Percentiles rank a stretch among this genome's conserved stretches.
These are phyloP conservation scores for Eruca vesicaria DNA, from an alignment of 441 rosid genomes.

Conservation along the genomic window DNA sequence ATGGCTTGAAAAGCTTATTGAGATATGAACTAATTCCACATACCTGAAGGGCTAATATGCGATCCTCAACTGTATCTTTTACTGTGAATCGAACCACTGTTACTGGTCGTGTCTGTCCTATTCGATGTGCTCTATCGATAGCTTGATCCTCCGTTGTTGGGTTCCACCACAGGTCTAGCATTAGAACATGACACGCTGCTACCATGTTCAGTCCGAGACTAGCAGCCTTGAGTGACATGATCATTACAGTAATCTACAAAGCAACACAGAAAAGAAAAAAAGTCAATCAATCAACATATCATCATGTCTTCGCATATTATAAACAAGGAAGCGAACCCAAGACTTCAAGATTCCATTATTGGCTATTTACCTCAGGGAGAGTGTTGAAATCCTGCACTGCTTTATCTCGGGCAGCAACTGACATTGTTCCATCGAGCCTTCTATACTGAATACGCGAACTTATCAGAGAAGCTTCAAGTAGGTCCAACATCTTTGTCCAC, in stretches of 20 bases:
- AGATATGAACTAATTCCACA: background rate
- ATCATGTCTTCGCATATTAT: background rate
- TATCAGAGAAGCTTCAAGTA: conserved; percentile 72
- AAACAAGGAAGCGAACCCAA: no score
- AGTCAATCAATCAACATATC: background rate
- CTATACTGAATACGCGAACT: conserved; percentile 69
- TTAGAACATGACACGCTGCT: conserved; percentile 82
- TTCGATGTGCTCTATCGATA: conserved; percentile 94
- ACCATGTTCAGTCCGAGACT: conserved; percentile 97
- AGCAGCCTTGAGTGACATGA: conserved; percentile 95
- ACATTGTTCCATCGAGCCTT: conserved; percentile 96
- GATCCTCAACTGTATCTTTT: conserved; percentile 89
- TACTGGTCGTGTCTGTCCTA: conserved; percentile 91
- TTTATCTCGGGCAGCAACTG: conserved; percentile 82
- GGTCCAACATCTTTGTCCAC: conserved; percentile 92
- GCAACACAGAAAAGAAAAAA: background rate
- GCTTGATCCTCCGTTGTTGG: conserved; percentile 98
- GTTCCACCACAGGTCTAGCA: conserved; percentile 97
- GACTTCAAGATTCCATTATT: background rate
- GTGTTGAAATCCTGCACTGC: conserved; percentile 89
- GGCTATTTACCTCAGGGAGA: conserved; percentile 68
- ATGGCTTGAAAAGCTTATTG: background rate
- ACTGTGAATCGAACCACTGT: conserved; percentile 83
- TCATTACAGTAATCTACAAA: conserved; percentile 79
- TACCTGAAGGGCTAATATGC: conserved; percentile 84